These are phyloP conservation scores for Populus euphratica DNA, from an alignment of 345 rosid species.

Conservation along the genomic window DNA sequence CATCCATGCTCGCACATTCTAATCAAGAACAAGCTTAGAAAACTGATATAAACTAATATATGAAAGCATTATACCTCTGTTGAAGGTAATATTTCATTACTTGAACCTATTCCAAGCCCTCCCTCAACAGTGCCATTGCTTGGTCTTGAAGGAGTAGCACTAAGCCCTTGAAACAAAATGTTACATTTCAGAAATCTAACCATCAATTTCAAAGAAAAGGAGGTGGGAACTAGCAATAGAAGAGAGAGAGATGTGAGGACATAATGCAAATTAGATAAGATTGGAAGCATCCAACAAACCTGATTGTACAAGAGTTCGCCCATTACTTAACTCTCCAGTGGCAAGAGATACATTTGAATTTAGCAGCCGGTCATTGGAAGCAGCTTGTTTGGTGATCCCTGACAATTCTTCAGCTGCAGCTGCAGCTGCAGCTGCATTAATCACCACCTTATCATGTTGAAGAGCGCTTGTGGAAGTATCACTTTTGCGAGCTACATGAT, in stretches of 20 bases:
- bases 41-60: not conserved
- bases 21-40: not conserved
- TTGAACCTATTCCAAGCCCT: slow-evolving; percentile 51
- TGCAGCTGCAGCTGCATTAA: slow-evolving; percentile 35
- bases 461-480: slow-evolving; percentile 31
- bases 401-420: slow-evolving; percentile 50
- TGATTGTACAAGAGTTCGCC: slow-evolving; percentile 46
- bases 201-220: slow-evolving; percentile 15
- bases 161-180: slow-evolving; percentile 47
- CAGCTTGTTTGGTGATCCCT: slow-evolving; percentile 37
- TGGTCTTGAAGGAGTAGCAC: slow-evolving; percentile 51
- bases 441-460: slow-evolving; percentile 48
- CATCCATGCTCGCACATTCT: not conserved
- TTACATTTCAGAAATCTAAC: slow-evolving; percentile 26
- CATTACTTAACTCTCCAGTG: slow-evolving; percentile 48
- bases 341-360: slow-evolving; percentile 34
- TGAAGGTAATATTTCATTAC: slow-evolving; percentile 45
- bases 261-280: slow-evolving; percentile 1
- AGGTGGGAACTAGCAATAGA: not conserved
- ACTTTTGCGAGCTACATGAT: slow-evolving; percentile 32
- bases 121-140: slow-evolving; percentile 39
- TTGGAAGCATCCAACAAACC: slow-evolving; percentile 35
- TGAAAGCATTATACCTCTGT: slow-evolving; percentile 49
- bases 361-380: slow-evolving; percentile 33
- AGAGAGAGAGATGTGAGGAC: not conserved